Percentiles rank a stretch among this genome's conserved stretches.
Evolutionary conservation across 2,329 filamentous ascomycete species (phyloP).

Genomic region (Fusarium heterosporum): DNA sequence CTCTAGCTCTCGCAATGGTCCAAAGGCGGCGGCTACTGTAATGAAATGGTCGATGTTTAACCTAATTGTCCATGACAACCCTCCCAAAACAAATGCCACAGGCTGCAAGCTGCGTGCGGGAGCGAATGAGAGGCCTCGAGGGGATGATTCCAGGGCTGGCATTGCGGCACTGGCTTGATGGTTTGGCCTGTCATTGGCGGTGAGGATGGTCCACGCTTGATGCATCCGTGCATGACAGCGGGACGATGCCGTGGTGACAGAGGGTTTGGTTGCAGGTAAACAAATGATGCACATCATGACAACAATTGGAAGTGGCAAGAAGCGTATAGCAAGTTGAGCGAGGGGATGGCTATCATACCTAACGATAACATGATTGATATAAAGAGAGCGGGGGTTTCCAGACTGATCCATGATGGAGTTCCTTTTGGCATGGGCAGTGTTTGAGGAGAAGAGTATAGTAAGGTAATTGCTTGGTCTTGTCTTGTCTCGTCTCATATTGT

Average conservation of each 20-base stretch:
- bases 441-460: background rate
- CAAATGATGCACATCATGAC: constrained; percentile 43
- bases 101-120: constrained; percentile 14
- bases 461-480: background rate
- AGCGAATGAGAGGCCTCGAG: constrained; percentile 18
- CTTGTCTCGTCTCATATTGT: background rate
- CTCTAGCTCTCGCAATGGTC: background rate
- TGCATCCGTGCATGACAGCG: constrained; percentile 34
- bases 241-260: constrained; percentile 47
- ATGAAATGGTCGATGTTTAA: constrained; percentile 10
- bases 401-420: background rate
- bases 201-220: constrained; percentile 29
- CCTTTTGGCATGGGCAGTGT: background rate
- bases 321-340: background rate
- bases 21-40: constrained; percentile 10
- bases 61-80: constrained; percentile 25
- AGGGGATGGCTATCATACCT: background rate
- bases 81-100: constrained; percentile 1
- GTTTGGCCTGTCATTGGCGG: constrained; percentile 40
- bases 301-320: constrained; percentile 23
- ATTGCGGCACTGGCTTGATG: constrained; percentile 15
- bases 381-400: constrained; percentile 9
- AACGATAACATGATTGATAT: background rate
- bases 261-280: constrained; percentile 45
- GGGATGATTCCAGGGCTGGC: constrained; percentile 7